Evolutionary conservation across 768 basidiomycete species (phyloP).

Genomic region (Suillus plorans): DNA sequence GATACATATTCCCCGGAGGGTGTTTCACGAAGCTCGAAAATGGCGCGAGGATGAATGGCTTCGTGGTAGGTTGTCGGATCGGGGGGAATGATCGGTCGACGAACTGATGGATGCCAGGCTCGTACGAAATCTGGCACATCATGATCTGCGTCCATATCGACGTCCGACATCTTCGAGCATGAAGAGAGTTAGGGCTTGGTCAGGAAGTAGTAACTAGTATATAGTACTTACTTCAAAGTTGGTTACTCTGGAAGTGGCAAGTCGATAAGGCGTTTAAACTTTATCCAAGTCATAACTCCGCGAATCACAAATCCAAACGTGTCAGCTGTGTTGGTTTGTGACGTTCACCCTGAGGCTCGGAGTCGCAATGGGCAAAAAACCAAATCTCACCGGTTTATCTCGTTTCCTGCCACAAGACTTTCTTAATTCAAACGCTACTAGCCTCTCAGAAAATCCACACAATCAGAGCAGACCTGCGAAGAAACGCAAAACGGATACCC

Average conservation of each 20-base stretch:
- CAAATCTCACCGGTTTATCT: constrained; percentile 42
- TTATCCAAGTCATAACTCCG: not conserved
- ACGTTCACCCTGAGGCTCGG: not conserved
- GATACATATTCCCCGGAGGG: constrained; percentile 14
- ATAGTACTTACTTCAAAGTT: not conserved
- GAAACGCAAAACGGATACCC: constrained; percentile 23
- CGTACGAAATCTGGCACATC: constrained; percentile 12
- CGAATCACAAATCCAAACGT: not conserved
- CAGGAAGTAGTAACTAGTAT: not conserved
- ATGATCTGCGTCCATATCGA: not conserved
- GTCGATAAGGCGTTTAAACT: not conserved
- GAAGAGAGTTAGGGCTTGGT: not conserved
- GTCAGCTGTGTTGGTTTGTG: not conserved
- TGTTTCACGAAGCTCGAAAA: constrained; percentile 25
- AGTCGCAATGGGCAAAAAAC: constrained; percentile 39
- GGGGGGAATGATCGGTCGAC: constrained; percentile 24
- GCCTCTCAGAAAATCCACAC: constrained; percentile 8
- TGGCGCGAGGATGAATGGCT: constrained; percentile 18
- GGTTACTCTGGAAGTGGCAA: not conserved
- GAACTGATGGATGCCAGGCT: constrained; percentile 26
- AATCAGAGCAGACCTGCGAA: constrained; percentile 10
- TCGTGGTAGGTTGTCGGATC: constrained; percentile 19
- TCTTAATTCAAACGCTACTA: constrained; percentile 15
- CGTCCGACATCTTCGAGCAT: not conserved
- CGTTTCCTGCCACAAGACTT: constrained; percentile 43